Conservation (phyloP, 2,329 filamentous ascomycete genomes). For the Aureobasidium sp. region DNA sequence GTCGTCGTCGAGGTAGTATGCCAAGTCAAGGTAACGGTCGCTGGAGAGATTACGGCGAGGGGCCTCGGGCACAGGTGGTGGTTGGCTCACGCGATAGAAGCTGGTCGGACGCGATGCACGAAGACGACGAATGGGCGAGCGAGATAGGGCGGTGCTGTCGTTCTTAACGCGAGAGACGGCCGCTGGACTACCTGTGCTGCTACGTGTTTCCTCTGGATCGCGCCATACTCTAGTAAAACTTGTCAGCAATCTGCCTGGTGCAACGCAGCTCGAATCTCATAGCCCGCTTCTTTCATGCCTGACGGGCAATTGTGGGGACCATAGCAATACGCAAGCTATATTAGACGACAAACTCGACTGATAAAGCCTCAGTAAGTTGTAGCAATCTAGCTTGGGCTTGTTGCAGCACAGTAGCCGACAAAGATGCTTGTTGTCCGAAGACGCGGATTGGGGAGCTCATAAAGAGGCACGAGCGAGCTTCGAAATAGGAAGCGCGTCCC, state of each 20-base stretch:
- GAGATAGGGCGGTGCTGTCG: constrained; percentile 43
- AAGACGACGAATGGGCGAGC: constrained; percentile 49
- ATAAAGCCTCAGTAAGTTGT: neutral
- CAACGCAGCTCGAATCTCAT: neutral
- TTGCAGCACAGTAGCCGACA: neutral
- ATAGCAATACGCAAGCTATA: neutral
- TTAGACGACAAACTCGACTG: neutral
- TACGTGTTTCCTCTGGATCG: constrained; percentile 40
- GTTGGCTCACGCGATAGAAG: neutral
- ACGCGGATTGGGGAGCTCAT: neutral
- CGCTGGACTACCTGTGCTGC: constrained; percentile 38
- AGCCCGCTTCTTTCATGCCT: neutral
- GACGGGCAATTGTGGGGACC: neutral
- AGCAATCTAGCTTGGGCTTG: neutral
- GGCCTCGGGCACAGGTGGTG: constrained; percentile 1
- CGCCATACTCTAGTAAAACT: constrained; percentile 40
- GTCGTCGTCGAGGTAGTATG: neutral
- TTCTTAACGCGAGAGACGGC: constrained; percentile 39
- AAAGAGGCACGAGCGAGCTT: neutral
- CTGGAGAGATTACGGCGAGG: neutral
- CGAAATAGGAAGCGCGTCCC: neutral
- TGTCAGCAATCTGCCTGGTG: neutral
- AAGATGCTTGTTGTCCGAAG: neutral
- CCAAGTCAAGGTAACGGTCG: neutral
- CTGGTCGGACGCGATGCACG: neutral